Conservation (phyloP, 2,329 filamentous ascomycete species). For the Paraphoma chrysanthemicola region DNA sequence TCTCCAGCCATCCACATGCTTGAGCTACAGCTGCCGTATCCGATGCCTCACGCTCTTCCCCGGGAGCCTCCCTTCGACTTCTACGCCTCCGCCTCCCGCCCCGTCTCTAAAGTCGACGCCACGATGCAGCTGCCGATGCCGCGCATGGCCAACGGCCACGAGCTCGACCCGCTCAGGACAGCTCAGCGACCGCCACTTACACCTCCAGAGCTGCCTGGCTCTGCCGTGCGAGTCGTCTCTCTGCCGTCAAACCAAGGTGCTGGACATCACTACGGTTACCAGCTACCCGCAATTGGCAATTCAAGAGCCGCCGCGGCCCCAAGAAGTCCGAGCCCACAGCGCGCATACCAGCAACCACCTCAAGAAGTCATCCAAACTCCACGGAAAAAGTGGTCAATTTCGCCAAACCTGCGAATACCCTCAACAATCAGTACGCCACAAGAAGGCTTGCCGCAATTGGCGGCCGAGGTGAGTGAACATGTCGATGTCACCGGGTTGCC, state of each 20-base stretch:
- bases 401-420: conserved; percentile 46
- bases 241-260: conserved; percentile 34
- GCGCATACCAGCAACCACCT: conserved; percentile 11
- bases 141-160: conserved; percentile 29
- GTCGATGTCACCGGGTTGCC: not conserved
- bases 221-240: conserved; percentile 41
- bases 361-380: conserved; percentile 32
- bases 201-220: conserved; percentile 41
- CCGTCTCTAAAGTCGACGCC: conserved; percentile 35
- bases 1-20: conserved; percentile 42
- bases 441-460: conserved; percentile 48
- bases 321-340: conserved; percentile 27
- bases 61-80: conserved; percentile 44
- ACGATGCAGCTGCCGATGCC: conserved; percentile 45
- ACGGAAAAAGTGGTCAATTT: conserved; percentile 42
- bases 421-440: conserved; percentile 47
- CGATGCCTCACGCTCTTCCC: conserved; percentile 50
- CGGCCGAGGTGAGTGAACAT: conserved; percentile 45
- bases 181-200: conserved; percentile 39
- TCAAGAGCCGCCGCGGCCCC: conserved; percentile 37
- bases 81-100: conserved; percentile 32
- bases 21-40: conserved; percentile 49
- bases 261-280: conserved; percentile 41
- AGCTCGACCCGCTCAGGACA: conserved; percentile 27
- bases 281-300: conserved; percentile 45